A percentile compares a stretch with the other conserved stretches of the same genome.
Evolutionary conservation across 371 early-diverging fungal genomes (phyloP).

Genomic region (Syncephalis fuscata): DNA sequence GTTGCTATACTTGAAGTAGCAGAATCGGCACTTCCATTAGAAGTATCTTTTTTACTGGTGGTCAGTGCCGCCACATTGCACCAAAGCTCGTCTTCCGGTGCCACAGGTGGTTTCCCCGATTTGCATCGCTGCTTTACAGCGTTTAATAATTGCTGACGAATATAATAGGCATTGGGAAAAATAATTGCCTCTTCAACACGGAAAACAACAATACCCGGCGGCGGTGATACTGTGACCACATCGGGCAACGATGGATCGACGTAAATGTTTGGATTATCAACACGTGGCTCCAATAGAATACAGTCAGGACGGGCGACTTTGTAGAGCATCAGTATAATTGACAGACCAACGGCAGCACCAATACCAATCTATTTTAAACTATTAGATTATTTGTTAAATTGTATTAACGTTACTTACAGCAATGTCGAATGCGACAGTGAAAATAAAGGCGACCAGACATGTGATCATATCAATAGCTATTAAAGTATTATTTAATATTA

Average conservation of each 20-base stretch:
- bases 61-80: constrained; percentile 8
- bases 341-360: constrained; percentile 24
- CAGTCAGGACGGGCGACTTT: constrained; percentile 33
- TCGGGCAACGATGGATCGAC: constrained; percentile 5
- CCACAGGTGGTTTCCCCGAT: constrained; percentile 4
- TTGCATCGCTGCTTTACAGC: background rate
- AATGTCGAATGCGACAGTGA: constrained; percentile 7
- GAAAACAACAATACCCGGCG: constrained; percentile 39
- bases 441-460: background rate
- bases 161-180: constrained; percentile 47
- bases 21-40: too few species aligned
- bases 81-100: constrained; percentile 10
- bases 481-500: background rate
- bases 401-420: constrained; percentile 25
- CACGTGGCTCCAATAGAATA: constrained; percentile 13
- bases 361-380: constrained; percentile 43
- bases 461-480: background rate
- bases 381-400: too few species aligned
- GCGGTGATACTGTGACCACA: constrained; percentile 15
- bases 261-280: constrained; percentile 8
- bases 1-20: too few species aligned
- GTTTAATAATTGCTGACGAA: background rate
- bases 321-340: constrained; percentile 26
- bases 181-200: constrained; percentile 46
- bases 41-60: constrained; percentile 7